phyloP scores from a whole-genome alignment of 2,329 filamentous ascomycete genomes.

The Aspergillus sp. region DNA sequence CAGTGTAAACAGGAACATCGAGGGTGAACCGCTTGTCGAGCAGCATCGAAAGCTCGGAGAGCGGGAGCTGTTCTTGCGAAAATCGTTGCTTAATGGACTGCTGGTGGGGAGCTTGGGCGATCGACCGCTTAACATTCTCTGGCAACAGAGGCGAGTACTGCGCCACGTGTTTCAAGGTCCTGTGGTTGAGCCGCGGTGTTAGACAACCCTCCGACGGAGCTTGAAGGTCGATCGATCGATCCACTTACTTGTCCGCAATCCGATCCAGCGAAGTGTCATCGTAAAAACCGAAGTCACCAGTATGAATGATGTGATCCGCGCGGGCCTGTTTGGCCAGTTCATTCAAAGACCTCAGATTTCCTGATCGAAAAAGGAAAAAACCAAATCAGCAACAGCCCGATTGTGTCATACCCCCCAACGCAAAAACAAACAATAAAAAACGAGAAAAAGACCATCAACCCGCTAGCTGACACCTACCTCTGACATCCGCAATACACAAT shows the following conservation, averaged over 20 bases:
- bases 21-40: constrained; percentile 83
- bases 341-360: constrained; percentile 91
- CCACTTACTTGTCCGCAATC: constrained; percentile 89
- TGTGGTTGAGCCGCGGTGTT: constrained; percentile 32
- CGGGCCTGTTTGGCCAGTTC: constrained; percentile 90
- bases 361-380: constrained; percentile 41
- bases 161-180: constrained; percentile 94
- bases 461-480: constrained; percentile 31
- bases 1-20: constrained; percentile 94
- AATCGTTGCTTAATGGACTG: constrained; percentile 75
- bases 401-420: background rate
- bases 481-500: constrained; percentile 46
- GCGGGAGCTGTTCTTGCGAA: constrained; percentile 69
- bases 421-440: background rate
- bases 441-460: background rate
- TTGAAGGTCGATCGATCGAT: background rate
- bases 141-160: constrained; percentile 94
- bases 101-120: constrained; percentile 61
- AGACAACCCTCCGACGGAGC: background rate
- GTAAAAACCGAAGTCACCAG: constrained; percentile 98
- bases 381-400: background rate
- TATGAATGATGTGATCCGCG: constrained; percentile 97
- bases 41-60: constrained; percentile 87
- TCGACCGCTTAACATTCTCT: constrained; percentile 62
- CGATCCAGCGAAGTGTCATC: constrained; percentile 91